phyloP scores from a whole-genome alignment of 768 basidiomycete genomes.

The Boletus rufocinnamomeus region DNA sequence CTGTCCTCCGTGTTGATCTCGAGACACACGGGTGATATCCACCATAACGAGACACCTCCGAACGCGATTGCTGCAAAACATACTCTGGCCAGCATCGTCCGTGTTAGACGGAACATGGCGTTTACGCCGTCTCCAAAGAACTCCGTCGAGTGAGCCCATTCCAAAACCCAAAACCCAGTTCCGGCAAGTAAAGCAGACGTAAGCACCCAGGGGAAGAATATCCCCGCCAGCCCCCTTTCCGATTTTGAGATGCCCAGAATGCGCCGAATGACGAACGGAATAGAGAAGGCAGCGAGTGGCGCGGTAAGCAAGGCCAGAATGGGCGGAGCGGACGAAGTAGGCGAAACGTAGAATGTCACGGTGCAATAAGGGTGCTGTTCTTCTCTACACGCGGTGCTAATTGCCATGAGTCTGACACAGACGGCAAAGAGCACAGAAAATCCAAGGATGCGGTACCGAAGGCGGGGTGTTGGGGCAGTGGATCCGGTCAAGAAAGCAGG shows the following conservation, averaged over 20 bases:
- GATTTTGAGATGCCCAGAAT: slow-evolving; percentile 71
- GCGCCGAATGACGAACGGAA: slow-evolving; percentile 58
- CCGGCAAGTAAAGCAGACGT: slow-evolving; percentile 60
- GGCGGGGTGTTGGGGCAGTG: slow-evolving; percentile 62
- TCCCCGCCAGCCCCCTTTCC: slow-evolving; percentile 67
- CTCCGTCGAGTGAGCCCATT: slow-evolving; percentile 68
- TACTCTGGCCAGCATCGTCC: slow-evolving; percentile 64
- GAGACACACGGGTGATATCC: slow-evolving; percentile 71
- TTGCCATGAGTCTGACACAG: slow-evolving; percentile 72
- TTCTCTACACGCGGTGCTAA: slow-evolving; percentile 90
- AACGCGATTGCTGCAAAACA: slow-evolving; percentile 53
- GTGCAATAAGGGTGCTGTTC: slow-evolving; percentile 90
- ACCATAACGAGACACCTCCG: slow-evolving; percentile 68
- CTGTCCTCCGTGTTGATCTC: slow-evolving; percentile 46
- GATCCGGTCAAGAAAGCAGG: slow-evolving; percentile 63
- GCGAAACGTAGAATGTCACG: slow-evolving; percentile 86
- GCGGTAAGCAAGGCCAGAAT: slow-evolving; percentile 56
- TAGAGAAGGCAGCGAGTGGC: slow-evolving; percentile 52
- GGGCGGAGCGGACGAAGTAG: slow-evolving; percentile 68
- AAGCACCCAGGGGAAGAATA: slow-evolving; percentile 62
- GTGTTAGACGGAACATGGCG: slow-evolving; percentile 45
- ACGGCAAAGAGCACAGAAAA: slow-evolving; percentile 67
- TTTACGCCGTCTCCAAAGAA: slow-evolving; percentile 45
- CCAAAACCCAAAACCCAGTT: slow-evolving; percentile 74
- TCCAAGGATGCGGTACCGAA: slow-evolving; percentile 74